Base-by-base conservation (phyloP, 2,329 filamentous ascomycete species). In the Grosmannia penicillata region DNA sequence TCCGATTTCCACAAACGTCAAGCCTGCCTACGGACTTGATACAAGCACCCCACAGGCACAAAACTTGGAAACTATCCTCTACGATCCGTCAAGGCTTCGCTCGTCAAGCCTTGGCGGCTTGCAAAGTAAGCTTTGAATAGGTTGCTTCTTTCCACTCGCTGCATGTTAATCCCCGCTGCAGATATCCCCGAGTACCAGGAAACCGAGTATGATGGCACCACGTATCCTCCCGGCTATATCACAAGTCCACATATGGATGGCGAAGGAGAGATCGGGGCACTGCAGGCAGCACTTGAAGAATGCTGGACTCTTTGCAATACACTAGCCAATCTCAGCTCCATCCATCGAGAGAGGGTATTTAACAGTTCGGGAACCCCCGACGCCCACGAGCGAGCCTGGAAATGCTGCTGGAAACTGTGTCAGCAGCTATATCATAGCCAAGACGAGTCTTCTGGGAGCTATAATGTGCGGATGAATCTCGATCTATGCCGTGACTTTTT, bases 241-340 rank as follows among this genome's bases (percentile, higher is more conserved):
- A 58, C 60, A 36, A 58, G n/a, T 8, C 58, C 59, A 24, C 57
- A 53, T 14, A 52, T 56, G 26, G 56, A 54, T 29, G 58, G 54
- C 40, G 65, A 70, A n/a, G 64, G 67, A 36, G 78, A 85, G 49
- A 63, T 83, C 19, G 63, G 60, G 21, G 78, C 80, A 8, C 62
- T 94, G n/a, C 75, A 74, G 44, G 75, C 74, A 23, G 84, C 86
- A 3, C 65, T 95, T 14, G 75, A 81, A 44, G 84, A 94, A 60
- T 94, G 86, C 57, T 95, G 87, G 87, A 93, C 80, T 1, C 63
- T 95, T 13, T 95, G 87, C 62, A 95, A 94, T 53, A 93, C 86
- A 0, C 63, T 95, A 24, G 84, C 85, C 18, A 83, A 73, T 46
- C 66, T 94, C 15, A 93, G 85, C 56, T 87, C 82, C 15, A 81